Evolutionary conservation across 192 early-diverging fungal genomes (phyloP).

Genomic region (Pilobolus umbonatus): DNA sequence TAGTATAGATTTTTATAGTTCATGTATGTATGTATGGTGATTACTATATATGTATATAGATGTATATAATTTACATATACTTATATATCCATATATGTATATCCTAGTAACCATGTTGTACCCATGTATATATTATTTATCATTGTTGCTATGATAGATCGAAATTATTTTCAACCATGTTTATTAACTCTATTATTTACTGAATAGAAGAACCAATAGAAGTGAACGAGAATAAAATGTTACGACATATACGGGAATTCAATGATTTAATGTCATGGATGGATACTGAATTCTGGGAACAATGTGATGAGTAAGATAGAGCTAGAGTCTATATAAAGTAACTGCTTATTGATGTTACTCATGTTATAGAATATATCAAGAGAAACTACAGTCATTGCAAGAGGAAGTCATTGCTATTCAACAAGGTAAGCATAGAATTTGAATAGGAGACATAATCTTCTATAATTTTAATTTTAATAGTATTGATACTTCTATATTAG

Average conservation of each 20-base stretch:
- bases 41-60: no score
- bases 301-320: constrained; percentile 20
- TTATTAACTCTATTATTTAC: neutral
- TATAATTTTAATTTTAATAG: neutral
- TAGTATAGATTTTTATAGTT: no score
- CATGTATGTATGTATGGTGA: no score
- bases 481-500: neutral
- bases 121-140: neutral
- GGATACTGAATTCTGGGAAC: constrained; percentile 28
- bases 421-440: constrained; percentile 15
- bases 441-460: neutral
- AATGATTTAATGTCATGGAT: constrained; percentile 32
- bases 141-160: neutral
- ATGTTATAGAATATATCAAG: constrained; percentile 29
- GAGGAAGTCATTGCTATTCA: constrained; percentile 33
- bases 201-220: constrained; percentile 16
- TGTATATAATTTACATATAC: neutral
- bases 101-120: neutral
- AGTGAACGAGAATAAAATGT: constrained; percentile 16
- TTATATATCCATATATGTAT: neutral
- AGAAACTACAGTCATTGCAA: constrained; percentile 27
- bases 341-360: neutral
- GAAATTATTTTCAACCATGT: neutral
- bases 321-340: neutral
- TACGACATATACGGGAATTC: constrained; percentile 23